Percentiles rank a stretch among this genome's conserved stretches.
phyloP scores from a whole-genome alignment of 148 eudicot genomes.

The Vaccinium macrocarpon region DNA sequence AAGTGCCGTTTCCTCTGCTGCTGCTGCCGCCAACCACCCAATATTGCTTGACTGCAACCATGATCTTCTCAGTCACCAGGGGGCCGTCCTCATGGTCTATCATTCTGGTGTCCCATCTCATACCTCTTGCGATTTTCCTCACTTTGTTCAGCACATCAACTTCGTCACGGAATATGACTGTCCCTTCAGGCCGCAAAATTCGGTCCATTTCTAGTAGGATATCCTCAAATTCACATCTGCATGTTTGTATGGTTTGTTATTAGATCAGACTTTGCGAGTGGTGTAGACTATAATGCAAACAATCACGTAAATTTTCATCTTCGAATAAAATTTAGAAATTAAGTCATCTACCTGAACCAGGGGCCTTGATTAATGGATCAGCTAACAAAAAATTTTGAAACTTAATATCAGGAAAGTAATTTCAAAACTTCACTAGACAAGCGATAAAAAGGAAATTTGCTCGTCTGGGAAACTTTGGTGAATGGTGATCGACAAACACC shows the following conservation, averaged over 20 bases:
- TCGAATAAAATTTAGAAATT: too few species aligned
- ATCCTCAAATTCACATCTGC: constrained; percentile 70
- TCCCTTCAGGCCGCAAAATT: constrained; percentile 77
- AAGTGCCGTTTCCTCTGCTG: constrained; percentile 34
- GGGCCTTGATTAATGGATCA: background rate
- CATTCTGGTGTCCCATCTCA: constrained; percentile 80
- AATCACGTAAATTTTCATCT: background rate
- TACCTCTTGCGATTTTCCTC: constrained; percentile 57
- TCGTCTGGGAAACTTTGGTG: background rate
- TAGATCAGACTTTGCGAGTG: background rate
- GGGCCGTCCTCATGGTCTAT: constrained; percentile 92
- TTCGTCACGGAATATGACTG: constrained; percentile 68
- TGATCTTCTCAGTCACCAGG: constrained; percentile 69
- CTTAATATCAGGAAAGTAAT: background rate
- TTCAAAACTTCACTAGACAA: background rate
- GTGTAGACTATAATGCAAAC: background rate
- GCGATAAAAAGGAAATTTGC: background rate
- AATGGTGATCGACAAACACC: background rate
- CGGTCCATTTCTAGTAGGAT: constrained; percentile 85
- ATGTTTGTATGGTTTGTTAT: background rate
- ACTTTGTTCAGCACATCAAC: constrained; percentile 72
- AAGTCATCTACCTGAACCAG: background rate
- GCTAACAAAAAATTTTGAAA: too few species aligned
- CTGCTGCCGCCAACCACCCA: constrained; percentile 46
- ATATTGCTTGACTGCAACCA: constrained; percentile 61